A percentile compares a stretch with the other conserved stretches of the same genome.
Evolutionary conservation across 805 yeast species (phyloP).

Genomic region (Saccharomycopsis javanensis): DNA sequence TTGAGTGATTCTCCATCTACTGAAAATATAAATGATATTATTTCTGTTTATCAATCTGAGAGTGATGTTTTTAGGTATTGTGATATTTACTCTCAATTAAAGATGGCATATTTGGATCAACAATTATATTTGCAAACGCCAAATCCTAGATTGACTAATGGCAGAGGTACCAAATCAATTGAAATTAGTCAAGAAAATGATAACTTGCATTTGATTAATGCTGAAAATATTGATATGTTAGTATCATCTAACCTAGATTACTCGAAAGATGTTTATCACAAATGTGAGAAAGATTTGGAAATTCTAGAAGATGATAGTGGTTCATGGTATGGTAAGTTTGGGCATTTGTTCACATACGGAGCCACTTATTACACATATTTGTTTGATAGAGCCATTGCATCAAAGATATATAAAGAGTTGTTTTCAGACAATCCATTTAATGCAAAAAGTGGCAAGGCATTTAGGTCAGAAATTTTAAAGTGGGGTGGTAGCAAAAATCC

Average conservation of each 20-base stretch:
- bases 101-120: slow-evolving; percentile 87
- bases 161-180: not conserved
- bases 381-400: slow-evolving; percentile 86
- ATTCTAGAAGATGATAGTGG: slow-evolving; percentile 62
- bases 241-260: slow-evolving; percentile 7
- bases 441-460: slow-evolving; percentile 64
- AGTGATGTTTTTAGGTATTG: slow-evolving; percentile 48
- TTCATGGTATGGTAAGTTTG: slow-evolving; percentile 90
- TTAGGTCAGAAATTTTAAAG: slow-evolving; percentile 56
- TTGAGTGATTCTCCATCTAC: slow-evolving; percentile 40
- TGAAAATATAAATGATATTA: slow-evolving; percentile 5
- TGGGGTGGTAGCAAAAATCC: slow-evolving; percentile 96
- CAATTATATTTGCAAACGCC: slow-evolving; percentile 44
- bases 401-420: slow-evolving; percentile 68
- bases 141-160: not conserved
- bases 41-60: slow-evolving; percentile 35
- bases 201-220: slow-evolving; percentile 11
- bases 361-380: slow-evolving; percentile 88
- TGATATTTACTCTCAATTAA: slow-evolving; percentile 78
- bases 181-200: not conserved
- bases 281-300: slow-evolving; percentile 46
- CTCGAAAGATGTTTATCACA: slow-evolving; percentile 42
- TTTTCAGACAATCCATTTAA: slow-evolving; percentile 65
- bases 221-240: slow-evolving; percentile 14
- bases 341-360: slow-evolving; percentile 89